Evolutionary conservation across 2,329 filamentous ascomycete genomes (phyloP).

Genomic region (Hypomyces rosellus): DNA sequence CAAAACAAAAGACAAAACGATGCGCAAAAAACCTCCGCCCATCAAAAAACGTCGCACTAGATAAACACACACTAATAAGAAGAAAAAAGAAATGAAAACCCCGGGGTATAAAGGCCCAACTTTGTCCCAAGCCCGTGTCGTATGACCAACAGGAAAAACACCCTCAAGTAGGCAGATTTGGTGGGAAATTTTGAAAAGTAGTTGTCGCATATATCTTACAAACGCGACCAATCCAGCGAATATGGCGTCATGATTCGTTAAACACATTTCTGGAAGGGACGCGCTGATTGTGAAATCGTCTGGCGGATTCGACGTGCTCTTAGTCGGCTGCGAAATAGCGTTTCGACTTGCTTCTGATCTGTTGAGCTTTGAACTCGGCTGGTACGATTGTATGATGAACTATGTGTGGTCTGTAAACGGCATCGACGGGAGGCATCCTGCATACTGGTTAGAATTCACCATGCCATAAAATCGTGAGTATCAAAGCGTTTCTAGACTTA

Average conservation of each 20-base stretch:
- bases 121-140: constrained; percentile 9
- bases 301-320: constrained; percentile 9
- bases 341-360: constrained; percentile 59
- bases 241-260: constrained; percentile 9
- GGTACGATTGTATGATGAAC: constrained; percentile 79
- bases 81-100: not conserved
- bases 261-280: not conserved
- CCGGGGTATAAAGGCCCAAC: constrained; percentile 12
- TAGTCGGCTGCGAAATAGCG: constrained; percentile 65
- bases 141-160: constrained; percentile 2
- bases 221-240: constrained; percentile 7
- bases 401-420: constrained; percentile 84
- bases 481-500: constrained; percentile 23
- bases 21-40: too few relatives aligned
- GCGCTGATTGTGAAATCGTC: not conserved
- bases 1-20: too few relatives aligned
- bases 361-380: constrained; percentile 63
- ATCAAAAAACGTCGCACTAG: too few relatives aligned
- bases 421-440: constrained; percentile 81
- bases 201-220: constrained; percentile 1
- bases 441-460: not conserved
- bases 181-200: not conserved
- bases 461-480: not conserved
- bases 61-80: too few relatives aligned
- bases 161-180: not conserved